These are phyloP conservation scores for Salix caprea DNA, from an alignment of 345 rosid species.

Conservation along the genomic window DNA sequence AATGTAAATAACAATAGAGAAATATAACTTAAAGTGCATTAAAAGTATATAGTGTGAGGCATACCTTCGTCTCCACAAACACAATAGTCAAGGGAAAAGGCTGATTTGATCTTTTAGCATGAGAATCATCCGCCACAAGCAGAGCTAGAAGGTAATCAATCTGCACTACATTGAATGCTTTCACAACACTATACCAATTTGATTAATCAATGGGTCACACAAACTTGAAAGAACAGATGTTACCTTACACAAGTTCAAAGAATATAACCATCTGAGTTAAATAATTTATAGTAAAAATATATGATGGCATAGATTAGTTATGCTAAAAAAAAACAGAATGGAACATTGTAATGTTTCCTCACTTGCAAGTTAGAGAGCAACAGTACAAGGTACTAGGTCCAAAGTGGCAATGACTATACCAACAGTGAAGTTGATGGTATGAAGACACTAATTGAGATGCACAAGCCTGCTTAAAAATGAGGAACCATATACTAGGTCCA, in stretches of 20 bases:
- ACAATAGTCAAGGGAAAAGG: slow-evolving; percentile 40
- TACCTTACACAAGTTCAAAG: background rate
- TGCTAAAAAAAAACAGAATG: background rate
- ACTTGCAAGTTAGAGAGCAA: background rate
- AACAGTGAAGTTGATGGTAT: background rate
- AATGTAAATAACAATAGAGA: background rate
- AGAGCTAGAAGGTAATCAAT: slow-evolving; percentile 35
- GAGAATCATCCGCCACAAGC: slow-evolving; percentile 32
- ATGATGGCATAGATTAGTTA: background rate
- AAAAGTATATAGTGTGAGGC: background rate
- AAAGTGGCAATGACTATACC: background rate
- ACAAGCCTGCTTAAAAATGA: background rate
- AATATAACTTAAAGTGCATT: background rate
- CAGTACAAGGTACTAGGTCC: background rate
- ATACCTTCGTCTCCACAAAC: slow-evolving; percentile 42
- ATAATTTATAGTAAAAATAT: too few relatives aligned
- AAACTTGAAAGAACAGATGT: background rate
- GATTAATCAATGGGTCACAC: background rate
- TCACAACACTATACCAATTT: background rate
- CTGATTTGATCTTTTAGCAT: slow-evolving; percentile 29
- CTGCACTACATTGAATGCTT: slow-evolving; percentile 18
- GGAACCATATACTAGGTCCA: background rate
- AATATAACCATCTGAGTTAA: background rate
- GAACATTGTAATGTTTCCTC: background rate
- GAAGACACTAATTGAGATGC: background rate